Evolutionary conservation across 495 filamentous ascomycete species (phyloP).

Genomic region (Penicillium longicatenatum): DNA sequence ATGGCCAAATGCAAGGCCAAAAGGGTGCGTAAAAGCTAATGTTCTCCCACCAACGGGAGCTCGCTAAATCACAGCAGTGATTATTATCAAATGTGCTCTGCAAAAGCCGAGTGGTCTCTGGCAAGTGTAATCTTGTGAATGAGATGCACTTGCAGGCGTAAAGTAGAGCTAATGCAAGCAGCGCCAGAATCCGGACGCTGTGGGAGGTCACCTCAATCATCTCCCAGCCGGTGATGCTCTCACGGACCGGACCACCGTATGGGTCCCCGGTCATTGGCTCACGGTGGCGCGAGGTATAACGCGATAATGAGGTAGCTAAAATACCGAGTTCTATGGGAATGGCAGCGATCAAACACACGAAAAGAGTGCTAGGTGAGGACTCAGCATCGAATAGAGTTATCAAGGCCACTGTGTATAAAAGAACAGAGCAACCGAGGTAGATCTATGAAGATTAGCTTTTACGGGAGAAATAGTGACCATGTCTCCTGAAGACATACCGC

Average conservation of each 20-base stretch:
- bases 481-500: conserved; percentile 60
- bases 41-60: conserved; percentile 4
- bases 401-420: conserved; percentile 65
- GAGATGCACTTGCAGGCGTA: not conserved
- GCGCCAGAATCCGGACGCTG: conserved; percentile 53
- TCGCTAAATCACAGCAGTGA: not conserved
- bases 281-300: conserved; percentile 58
- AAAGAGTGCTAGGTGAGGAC: conserved; percentile 69
- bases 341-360: conserved; percentile 69
- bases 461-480: conserved; percentile 31
- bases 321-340: conserved; percentile 66
- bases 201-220: conserved; percentile 58
- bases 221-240: conserved; percentile 63
- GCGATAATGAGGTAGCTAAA: conserved; percentile 57
- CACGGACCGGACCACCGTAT: conserved; percentile 36
- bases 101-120: not conserved
- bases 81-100: not conserved
- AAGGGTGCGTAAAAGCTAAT: conserved; percentile 78
- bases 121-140: not conserved
- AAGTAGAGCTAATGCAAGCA: not conserved
- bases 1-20: conserved; percentile 94
- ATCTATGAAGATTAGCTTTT: conserved; percentile 44
- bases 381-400: conserved; percentile 75
- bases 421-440: conserved; percentile 74
- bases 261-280: conserved; percentile 56